Percentiles rank a stretch among this genome's conserved stretches.
Conservation (phyloP, 1,139 yeast genomes). For the Ogataea hybrid region DNA sequence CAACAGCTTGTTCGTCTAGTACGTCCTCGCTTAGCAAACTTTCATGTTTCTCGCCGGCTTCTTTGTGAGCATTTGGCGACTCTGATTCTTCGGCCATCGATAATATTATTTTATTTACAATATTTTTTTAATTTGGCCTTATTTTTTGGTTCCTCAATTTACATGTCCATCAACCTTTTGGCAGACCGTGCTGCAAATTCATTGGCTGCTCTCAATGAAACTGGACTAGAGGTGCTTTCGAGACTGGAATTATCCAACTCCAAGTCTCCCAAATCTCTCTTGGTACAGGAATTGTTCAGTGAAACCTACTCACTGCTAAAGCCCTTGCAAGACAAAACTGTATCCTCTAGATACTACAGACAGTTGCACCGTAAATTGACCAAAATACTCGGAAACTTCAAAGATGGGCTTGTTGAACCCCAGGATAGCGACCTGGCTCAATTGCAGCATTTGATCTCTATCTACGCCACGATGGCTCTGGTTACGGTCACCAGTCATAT, state of each 20-base stretch:
- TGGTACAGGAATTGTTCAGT: slow-evolving; percentile 16
- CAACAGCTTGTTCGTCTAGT: background rate
- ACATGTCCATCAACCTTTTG: slow-evolving; percentile 18
- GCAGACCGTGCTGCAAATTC: slow-evolving; percentile 17
- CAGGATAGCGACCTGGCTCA: slow-evolving; percentile 26
- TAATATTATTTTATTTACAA: background rate
- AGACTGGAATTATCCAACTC: slow-evolving; percentile 9
- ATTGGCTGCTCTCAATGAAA: slow-evolving; percentile 13
- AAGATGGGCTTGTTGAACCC: slow-evolving; percentile 28
- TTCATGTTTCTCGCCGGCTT: background rate
- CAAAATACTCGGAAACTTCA: slow-evolving; percentile 24
- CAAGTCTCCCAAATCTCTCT: background rate
- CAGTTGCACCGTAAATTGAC: slow-evolving; percentile 17
- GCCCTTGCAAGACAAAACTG: slow-evolving; percentile 15
- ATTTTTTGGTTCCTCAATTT: background rate
- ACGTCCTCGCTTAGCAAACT: background rate
- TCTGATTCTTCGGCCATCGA: slow-evolving; percentile 6
- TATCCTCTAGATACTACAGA: slow-evolving; percentile 1
- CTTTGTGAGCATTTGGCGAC: background rate
- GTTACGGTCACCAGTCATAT: slow-evolving; percentile 18
- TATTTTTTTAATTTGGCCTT: background rate
- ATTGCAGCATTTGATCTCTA: slow-evolving; percentile 29
- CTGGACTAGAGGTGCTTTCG: slow-evolving; percentile 15
- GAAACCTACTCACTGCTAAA: slow-evolving; percentile 15
- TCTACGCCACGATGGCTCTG: slow-evolving; percentile 29